Evolutionary conservation across 169 alveolate species (phyloP).

Genomic region (Plasmodium sp.): DNA sequence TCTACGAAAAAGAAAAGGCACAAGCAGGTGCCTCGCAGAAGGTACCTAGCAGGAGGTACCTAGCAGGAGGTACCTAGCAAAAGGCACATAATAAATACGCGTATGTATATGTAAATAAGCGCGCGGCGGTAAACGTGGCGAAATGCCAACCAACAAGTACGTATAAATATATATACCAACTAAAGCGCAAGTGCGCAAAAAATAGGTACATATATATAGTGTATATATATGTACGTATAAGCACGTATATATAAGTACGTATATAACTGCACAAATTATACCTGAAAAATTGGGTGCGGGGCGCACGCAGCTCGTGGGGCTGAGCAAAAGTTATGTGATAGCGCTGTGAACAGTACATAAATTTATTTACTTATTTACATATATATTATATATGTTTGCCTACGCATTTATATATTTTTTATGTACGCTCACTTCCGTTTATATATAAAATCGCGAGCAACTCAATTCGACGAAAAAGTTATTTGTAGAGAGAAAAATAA

Average conservation of each 20-base stretch:
- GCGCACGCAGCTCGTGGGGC: not conserved
- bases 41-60: no score
- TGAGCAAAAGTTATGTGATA: not conserved
- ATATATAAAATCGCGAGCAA: not conserved
- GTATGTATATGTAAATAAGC: slow-evolving; percentile 3
- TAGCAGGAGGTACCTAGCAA: not conserved
- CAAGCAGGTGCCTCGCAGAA: not conserved
- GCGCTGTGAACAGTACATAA: not conserved
- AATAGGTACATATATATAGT: not conserved
- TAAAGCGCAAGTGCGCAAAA: not conserved
- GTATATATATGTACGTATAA: not conserved
- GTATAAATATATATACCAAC: not conserved
- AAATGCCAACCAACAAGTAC: not conserved
- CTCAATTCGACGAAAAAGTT: not conserved
- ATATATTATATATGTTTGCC: not conserved
- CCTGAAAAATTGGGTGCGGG: not conserved
- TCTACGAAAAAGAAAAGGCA: slow-evolving; percentile 12
- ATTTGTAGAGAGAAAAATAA: not conserved
- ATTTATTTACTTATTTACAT: not conserved
- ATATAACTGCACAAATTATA: not conserved
- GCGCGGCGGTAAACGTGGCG: not conserved
- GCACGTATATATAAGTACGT: not conserved
- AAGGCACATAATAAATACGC: slow-evolving; percentile 2
- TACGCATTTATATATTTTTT: not conserved
- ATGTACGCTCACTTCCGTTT: not conserved